These are phyloP conservation scores for Phaeotremella skinneri DNA, from an alignment of 768 basidiomycete species.

Conservation along the genomic window DNA sequence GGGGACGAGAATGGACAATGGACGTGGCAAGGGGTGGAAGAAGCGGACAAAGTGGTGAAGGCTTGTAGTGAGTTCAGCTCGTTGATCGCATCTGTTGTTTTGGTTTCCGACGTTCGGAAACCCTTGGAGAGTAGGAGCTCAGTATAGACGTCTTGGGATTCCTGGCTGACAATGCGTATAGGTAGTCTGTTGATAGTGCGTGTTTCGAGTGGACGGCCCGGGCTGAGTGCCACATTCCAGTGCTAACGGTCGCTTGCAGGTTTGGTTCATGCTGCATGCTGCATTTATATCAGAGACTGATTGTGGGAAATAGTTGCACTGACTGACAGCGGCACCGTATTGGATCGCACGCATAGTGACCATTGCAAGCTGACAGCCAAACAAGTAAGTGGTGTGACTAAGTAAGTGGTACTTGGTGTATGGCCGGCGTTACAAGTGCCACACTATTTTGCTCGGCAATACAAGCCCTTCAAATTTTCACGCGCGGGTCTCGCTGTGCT, in stretches of 20 bases:
- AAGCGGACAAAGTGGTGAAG: slow-evolving; percentile 47
- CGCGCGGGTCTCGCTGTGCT: not conserved
- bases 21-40: slow-evolving; percentile 49
- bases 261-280: too few relatives aligned
- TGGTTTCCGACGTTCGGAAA: not conserved
- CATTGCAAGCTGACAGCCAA: not conserved
- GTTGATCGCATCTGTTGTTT: not conserved
- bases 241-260: too few relatives aligned
- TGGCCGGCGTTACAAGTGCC: not conserved
- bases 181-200: too few relatives aligned
- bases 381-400: not conserved
- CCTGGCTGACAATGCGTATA: not conserved
- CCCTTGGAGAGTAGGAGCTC: not conserved
- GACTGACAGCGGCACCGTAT: too few relatives aligned
- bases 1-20: slow-evolving; percentile 47
- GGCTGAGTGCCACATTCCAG: too few relatives aligned
- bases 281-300: too few relatives aligned
- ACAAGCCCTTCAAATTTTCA: not conserved
- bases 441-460: not conserved
- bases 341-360: too few relatives aligned
- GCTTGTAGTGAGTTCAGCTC: slow-evolving; percentile 2
- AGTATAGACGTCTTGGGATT: not conserved
- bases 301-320: too few relatives aligned
- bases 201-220: too few relatives aligned
- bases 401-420: not conserved